phyloP scores from a whole-genome alignment of 1,284 basidiomycete genomes.

The Mrakiaceae sp. region DNA sequence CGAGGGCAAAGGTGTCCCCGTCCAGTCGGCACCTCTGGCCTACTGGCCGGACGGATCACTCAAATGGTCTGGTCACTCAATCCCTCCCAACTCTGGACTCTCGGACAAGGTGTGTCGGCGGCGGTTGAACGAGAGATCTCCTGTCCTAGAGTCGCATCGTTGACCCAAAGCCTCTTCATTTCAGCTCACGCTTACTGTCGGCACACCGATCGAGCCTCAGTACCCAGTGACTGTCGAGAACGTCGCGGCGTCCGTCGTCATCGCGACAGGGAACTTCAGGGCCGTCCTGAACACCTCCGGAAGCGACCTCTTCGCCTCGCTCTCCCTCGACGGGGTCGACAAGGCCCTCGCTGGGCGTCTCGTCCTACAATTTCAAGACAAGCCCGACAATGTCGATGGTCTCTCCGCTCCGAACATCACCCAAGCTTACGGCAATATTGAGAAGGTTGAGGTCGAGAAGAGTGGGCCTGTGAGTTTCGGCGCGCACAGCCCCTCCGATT shows the following conservation, averaged over 20 bases:
- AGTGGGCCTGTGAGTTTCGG: background rate
- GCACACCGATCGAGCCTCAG: background rate
- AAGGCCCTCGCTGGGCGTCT: constrained; percentile 4
- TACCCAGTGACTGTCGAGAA: background rate
- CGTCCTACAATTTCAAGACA: constrained; percentile 5
- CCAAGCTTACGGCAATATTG: background rate
- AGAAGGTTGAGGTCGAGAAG: background rate
- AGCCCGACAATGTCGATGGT: background rate
- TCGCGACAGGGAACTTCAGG: constrained; percentile 1
- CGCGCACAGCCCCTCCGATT: background rate
- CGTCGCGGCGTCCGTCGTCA: background rate
- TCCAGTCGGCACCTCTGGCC: constrained; percentile 6
- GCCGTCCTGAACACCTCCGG: background rate
- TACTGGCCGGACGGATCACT: constrained; percentile 8
- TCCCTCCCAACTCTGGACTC: constrained; percentile 1
- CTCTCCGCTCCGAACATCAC: background rate
- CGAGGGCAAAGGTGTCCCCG: background rate
- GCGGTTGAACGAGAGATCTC: background rate
- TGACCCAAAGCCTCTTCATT: background rate
- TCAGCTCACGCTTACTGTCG: background rate
- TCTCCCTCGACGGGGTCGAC: background rate
- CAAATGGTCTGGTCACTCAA: constrained; percentile 8
- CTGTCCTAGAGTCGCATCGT: background rate
- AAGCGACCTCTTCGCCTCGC: background rate
- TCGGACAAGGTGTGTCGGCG: background rate